Evolutionary conservation across 371 early-diverging fungal genomes (phyloP).

Genomic region (Apophysomyces trapeziformis): DNA sequence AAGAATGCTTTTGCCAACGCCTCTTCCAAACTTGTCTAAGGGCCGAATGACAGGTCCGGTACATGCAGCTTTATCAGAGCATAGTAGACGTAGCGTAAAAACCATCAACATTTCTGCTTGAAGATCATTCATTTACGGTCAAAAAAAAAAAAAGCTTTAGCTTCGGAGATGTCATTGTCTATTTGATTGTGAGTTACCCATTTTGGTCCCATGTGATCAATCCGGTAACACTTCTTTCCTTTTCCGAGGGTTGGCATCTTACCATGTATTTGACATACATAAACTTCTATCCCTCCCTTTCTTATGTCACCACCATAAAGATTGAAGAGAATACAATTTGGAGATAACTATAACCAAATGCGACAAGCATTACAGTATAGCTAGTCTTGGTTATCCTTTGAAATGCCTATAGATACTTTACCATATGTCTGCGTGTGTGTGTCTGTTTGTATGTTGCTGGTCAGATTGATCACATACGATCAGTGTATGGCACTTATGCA

Average conservation of each 20-base stretch:
- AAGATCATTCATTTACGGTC: not conserved
- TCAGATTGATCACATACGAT: slow-evolving; percentile 2
- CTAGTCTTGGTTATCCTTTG: too few species aligned
- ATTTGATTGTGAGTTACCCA: not conserved
- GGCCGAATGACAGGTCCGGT: not conserved
- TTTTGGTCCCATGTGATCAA: not conserved
- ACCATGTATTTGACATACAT: too few species aligned
- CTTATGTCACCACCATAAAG: too few species aligned
- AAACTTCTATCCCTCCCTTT: too few species aligned
- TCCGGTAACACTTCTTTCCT: not conserved
- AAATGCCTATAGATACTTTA: not conserved
- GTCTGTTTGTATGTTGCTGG: not conserved
- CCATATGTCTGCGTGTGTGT: not conserved
- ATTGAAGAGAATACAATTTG: too few species aligned
- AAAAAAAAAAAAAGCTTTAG: not conserved
- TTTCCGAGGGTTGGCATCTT: too few species aligned
- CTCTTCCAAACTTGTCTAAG: not conserved
- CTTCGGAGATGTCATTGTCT: not conserved
- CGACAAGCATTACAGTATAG: too few species aligned
- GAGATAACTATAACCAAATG: too few species aligned
- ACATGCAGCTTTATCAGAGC: not conserved
- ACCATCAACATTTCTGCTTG: not conserved
- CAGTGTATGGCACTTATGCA: not conserved
- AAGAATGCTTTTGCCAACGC: not conserved
- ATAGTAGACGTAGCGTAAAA: not conserved